Evolutionary conservation across 108 stramenopile species (phyloP), one percentile per base, ranked within the genome.

Genomic region (Bacterosira constricta): DNA sequence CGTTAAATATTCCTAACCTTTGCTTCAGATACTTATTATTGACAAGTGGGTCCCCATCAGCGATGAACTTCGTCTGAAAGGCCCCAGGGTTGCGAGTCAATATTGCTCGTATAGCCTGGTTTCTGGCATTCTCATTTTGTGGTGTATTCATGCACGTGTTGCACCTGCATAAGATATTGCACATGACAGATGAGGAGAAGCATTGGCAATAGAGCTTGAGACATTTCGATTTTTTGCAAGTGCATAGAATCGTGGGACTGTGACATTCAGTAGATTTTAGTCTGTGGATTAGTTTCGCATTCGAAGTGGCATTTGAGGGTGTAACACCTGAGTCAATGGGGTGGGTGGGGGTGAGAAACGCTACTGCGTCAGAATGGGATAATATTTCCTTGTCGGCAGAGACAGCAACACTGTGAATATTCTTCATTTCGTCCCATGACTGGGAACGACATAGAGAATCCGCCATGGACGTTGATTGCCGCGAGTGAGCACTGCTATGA

Each of bases 161-260:
- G 59, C 91, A 92, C 18, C 91, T 83, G 65, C 94, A 92, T 39
- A 77, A 80, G 34, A 61, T 8, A 56, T 82, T 83, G 66, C 91
- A 92, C 49, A 85, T 80, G 36, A 74, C 70, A 60, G 91, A 83
- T 46, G 79, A 72, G 15, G 96, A 91, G 68, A 99, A 99, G 66
- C 98, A 99, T 71, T 97, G 96, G 77, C 98, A 99, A 80, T 99
- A 99, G 26, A 98, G 79, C 82, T 99, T 99, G 42, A 99, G 87
- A 70, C 98, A 99, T 63, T 88, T 84, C 12, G 96, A 95, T 77
- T 96, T 94, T 74, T 97, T 96, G 80, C 98, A 99, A 29, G 97
- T 98, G 81, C 98, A 99, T 46, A 88, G 70, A 66, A 83, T 80
- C 46, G 66, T 45, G 12, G 71, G 11, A n/a, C n/a, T n/a, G n/a